Conservation (phyloP, 2,329 filamentous ascomycete species). For the Biscogniauxia marginata region DNA sequence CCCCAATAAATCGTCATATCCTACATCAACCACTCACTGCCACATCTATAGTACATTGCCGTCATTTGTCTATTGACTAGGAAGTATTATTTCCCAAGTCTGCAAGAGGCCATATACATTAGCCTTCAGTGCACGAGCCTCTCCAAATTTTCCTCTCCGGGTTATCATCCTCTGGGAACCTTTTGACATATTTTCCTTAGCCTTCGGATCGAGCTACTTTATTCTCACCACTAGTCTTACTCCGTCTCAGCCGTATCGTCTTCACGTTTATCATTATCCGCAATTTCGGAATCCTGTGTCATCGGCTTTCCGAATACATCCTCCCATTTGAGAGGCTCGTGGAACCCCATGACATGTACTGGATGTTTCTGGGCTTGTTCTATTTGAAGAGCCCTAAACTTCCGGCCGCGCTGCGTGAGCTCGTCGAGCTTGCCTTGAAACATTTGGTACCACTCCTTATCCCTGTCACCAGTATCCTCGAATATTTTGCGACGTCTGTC, state of each 20-base stretch:
- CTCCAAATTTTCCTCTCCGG: too few relatives aligned
- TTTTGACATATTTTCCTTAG: too few relatives aligned
- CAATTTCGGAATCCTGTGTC: too few relatives aligned
- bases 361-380: conserved; percentile 47
- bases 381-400: conserved; percentile 56
- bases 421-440: conserved; percentile 41
- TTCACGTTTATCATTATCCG: too few relatives aligned
- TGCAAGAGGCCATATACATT: too few relatives aligned
- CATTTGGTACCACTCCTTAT: conserved; percentile 45
- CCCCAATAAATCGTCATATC: not conserved
- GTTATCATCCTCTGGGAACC: too few relatives aligned
- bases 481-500: conserved; percentile 52
- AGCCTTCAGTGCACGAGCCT: too few relatives aligned
- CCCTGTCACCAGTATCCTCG: conserved; percentile 41
- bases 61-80: not conserved
- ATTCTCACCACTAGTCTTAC: too few relatives aligned
- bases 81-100: not conserved
- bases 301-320: conserved; percentile 33
- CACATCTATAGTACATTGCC: not conserved
- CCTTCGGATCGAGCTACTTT: too few relatives aligned
- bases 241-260: too few relatives aligned
- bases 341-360: conserved; percentile 46
- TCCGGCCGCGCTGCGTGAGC: conserved; percentile 53
- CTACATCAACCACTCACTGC: not conserved
- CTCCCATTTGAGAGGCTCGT: conserved; percentile 33